Conservation (phyloP, 2,329 filamentous ascomycete genomes). For the Phaeosphaeria sp. region DNA sequence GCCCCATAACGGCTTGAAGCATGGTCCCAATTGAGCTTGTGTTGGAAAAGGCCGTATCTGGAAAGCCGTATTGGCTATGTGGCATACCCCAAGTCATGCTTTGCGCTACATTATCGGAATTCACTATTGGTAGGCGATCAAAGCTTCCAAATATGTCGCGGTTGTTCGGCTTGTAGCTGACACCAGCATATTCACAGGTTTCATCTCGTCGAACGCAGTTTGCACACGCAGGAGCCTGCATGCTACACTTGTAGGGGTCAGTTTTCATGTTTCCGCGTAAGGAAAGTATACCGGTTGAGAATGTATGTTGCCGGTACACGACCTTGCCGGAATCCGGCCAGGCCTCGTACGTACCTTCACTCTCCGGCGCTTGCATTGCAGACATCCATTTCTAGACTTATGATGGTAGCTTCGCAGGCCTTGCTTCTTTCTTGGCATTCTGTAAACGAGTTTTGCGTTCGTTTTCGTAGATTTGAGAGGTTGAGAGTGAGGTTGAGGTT, state of each 20-base stretch:
- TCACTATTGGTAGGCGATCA: neutral
- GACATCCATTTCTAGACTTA: neutral
- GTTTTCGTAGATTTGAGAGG: too few relatives aligned
- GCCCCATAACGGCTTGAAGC: neutral
- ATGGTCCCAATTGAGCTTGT: neutral
- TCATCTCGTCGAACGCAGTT: neutral
- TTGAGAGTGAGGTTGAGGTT: neutral
- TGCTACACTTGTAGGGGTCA: neutral
- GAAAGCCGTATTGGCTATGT: neutral
- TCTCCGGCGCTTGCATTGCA: neutral
- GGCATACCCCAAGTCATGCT: neutral
- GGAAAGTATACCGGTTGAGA: neutral
- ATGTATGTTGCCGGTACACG: neutral
- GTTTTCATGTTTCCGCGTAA: neutral
- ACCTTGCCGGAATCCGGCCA: neutral
- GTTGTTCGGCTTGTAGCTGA: neutral
- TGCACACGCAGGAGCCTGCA: neutral
- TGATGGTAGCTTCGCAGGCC: neutral
- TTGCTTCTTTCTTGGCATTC: neutral
- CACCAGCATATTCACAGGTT: neutral
- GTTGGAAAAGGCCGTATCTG: neutral
- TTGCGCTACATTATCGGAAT: too few relatives aligned
- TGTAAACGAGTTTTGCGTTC: too few relatives aligned
- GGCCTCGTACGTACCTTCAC: neutral
- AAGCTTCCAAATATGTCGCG: neutral